Base-by-base conservation (phyloP, 441 rosid genomes). In the Eutrema salsugineum region DNA sequence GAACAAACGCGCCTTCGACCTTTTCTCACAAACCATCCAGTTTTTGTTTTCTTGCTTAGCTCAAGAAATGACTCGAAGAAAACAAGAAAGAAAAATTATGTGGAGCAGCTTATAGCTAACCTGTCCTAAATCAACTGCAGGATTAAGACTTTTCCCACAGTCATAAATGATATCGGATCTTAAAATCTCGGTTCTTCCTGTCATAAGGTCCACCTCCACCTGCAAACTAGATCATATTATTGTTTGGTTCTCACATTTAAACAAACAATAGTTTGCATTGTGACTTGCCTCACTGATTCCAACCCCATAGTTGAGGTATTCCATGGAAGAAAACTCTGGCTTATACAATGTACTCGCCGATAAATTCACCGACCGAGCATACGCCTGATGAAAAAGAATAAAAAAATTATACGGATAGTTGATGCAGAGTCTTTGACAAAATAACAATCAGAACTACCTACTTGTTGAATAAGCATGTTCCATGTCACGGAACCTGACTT, bases 111-210 rank as follows among this genome's bases (percentile, higher is more conserved):
- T 39, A 27, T 28, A 54, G 43, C 84, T 75, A 56, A 91, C 98
- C 97, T 94, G 99, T 80, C 99, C 99, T 79, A 94, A 80, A 86
- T 94, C 98, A 20, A 92, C 92, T 2, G 96, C 94, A 63, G 99
- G 99, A 53, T 92, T 94, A 63, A 94, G 90, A 84, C 97, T 90
- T 80, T 86, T 86, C 76, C 99, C 99, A 12, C 97, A 88, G 61
- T 94, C 98, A 39, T 94, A 92, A 49, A 87, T 58, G 44, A 94
- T 86, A 83, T 92, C 97, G 0, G 91, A 77, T 73, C 82, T 81
- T 83, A 91, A 77, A 71, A 86, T 87, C 61, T 85, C 78, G 15
- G 93, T 86, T 72, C 81, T 80, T 43, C 97, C 99, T 1, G 98
- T 91, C 57, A 88, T 76, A 74, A 94, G 80, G 74, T 90, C 88